Conservation (phyloP, 305 asterid genomes). For the Fraxinus dipetala region DNA sequence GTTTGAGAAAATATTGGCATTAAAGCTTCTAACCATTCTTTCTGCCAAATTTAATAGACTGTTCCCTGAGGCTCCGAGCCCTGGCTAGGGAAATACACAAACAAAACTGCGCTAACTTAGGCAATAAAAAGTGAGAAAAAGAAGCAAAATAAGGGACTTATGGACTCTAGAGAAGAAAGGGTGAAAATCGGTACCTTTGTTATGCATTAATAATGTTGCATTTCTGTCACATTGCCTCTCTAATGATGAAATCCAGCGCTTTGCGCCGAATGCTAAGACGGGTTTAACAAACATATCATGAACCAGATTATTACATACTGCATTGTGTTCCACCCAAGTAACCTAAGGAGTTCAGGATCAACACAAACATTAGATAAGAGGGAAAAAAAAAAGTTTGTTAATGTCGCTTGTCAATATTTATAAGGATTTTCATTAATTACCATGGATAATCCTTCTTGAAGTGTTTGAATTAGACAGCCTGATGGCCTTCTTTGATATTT, state of each 20-base stretch:
- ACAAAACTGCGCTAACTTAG: neutral
- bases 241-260: constrained; percentile 49
- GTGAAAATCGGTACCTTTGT: constrained; percentile 13
- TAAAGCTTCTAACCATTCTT: constrained; percentile 38
- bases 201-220: constrained; percentile 11
- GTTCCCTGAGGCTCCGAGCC: constrained; percentile 27
- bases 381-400: neutral
- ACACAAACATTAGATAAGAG: neutral
- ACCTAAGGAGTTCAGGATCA: constrained; percentile 31
- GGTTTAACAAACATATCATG: constrained; percentile 32
- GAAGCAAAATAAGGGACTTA: neutral
- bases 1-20: constrained; percentile 35
- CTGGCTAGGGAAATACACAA: constrained; percentile 1
- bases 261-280: constrained; percentile 37
- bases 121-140: neutral
- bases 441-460: constrained; percentile 39
- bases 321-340: constrained; percentile 60
- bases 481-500: constrained; percentile 50
- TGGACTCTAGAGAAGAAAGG: neutral
- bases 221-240: constrained; percentile 40
- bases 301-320: constrained; percentile 14
- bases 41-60: constrained; percentile 39
- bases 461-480: constrained; percentile 53
- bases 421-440: constrained; percentile 21
- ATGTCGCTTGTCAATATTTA: neutral